Percentiles rank a stretch among this genome's conserved stretches.
Conservation (phyloP, 2,329 filamentous ascomycete species). For the Fusarium sublunatum region DNA sequence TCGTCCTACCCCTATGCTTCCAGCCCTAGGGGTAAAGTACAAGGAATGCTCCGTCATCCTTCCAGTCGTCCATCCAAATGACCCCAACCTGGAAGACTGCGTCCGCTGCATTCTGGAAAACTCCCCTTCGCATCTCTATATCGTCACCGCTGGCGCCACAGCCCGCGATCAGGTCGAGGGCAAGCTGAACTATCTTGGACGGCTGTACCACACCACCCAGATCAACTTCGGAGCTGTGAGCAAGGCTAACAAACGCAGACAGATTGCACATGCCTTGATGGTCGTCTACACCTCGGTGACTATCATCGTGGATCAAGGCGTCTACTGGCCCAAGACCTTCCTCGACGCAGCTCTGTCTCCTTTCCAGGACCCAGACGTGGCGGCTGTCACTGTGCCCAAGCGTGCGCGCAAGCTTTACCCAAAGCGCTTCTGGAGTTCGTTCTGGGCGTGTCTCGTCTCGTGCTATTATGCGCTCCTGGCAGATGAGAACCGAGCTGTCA, state of each 20-base stretch:
- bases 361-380: constrained; percentile 12
- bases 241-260: constrained; percentile 26
- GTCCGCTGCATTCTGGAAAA: constrained; percentile 25
- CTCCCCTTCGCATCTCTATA: constrained; percentile 2
- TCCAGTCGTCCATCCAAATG: constrained; percentile 1
- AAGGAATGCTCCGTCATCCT: constrained; percentile 23
- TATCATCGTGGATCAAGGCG: constrained; percentile 26
- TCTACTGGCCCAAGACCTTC: constrained; percentile 26
- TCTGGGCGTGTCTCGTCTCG: constrained; percentile 16
- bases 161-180: constrained; percentile 2
- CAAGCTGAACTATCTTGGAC: background rate
- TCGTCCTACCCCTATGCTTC: background rate
- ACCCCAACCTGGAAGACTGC: background rate
- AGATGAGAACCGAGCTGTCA: constrained; percentile 11
- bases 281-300: constrained; percentile 7
- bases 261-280: constrained; percentile 29
- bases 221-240: constrained; percentile 35
- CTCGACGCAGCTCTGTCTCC: constrained; percentile 13
- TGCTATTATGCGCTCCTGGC: constrained; percentile 11
- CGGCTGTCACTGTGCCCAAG: constrained; percentile 26
- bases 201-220: constrained; percentile 1
- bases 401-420: background rate
- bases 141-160: constrained; percentile 2
- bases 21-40: fast-evolving
- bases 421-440: background rate